A percentile compares a stretch with the other conserved stretches of the same genome.
These are phyloP conservation scores for Pholiota molesta DNA, from an alignment of 768 basidiomycete species.

Conservation along the genomic window DNA sequence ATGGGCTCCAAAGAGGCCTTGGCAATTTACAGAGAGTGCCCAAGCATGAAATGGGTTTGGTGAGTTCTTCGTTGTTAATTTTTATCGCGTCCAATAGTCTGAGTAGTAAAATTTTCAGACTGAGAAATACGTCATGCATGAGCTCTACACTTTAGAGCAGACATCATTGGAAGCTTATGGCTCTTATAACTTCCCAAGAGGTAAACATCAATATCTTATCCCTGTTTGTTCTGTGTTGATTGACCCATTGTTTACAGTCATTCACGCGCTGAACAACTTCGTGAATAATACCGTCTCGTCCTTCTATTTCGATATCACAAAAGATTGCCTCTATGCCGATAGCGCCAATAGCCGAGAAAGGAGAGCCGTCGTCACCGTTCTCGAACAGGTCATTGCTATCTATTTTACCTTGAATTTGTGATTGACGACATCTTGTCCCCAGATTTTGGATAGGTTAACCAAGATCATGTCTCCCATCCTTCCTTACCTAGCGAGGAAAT, in stretches of 20 bases:
- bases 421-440: not conserved
- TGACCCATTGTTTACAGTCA: conserved; percentile 46
- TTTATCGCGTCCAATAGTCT: not conserved
- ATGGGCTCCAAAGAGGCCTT: conserved; percentile 44
- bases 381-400: conserved; percentile 58
- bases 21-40: conserved; percentile 37
- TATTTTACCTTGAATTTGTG: not conserved
- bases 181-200: conserved; percentile 81
- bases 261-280: conserved; percentile 74
- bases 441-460: conserved; percentile 72
- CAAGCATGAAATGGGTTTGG: conserved; percentile 61
- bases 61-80: conserved; percentile 36
- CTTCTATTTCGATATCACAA: conserved; percentile 90
- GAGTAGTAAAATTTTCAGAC: conserved; percentile 45
- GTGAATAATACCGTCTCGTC: conserved; percentile 85
- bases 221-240: not conserved
- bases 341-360: conserved; percentile 52
- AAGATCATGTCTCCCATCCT: conserved; percentile 81
- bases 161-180: conserved; percentile 70
- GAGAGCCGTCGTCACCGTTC: conserved; percentile 66
- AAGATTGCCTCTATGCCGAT: conserved; percentile 88
- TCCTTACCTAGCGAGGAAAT: conserved; percentile 94
- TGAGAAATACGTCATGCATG: conserved; percentile 87
- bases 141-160: conserved; percentile 73
- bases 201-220: conserved; percentile 38